Conservation (phyloP, 1,284 basidiomycete genomes). For the Fomes fomentarius region DNA sequence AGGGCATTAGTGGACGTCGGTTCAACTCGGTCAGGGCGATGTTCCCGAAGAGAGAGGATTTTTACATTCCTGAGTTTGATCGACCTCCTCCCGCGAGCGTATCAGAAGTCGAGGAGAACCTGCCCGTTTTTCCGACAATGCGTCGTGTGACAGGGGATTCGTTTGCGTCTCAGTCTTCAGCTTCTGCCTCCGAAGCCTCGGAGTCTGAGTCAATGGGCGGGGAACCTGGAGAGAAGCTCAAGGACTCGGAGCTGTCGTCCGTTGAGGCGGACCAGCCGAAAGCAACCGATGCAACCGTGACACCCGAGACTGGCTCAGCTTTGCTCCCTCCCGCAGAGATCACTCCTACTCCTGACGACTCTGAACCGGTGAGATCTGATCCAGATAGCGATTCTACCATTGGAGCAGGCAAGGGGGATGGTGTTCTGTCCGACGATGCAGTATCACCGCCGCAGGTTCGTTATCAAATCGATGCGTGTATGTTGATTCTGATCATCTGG, state of each 20-base stretch:
- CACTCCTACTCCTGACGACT: neutral
- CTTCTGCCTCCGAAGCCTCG: slow-evolving; percentile 53
- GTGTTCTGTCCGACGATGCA: slow-evolving; percentile 29
- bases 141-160: slow-evolving; percentile 57
- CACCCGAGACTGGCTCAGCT: neutral
- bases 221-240: slow-evolving; percentile 20
- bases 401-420: slow-evolving; percentile 61
- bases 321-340: slow-evolving; percentile 17
- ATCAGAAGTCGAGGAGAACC: slow-evolving; percentile 77
- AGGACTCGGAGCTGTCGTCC: slow-evolving; percentile 2
- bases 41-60: slow-evolving; percentile 64
- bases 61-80: slow-evolving; percentile 52
- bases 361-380: slow-evolving; percentile 42
- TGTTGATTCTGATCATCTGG: neutral
- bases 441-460: slow-evolving; percentile 32
- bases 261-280: slow-evolving; percentile 3
- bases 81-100: slow-evolving; percentile 66
- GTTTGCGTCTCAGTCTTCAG: slow-evolving; percentile 52
- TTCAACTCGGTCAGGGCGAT: slow-evolving; percentile 72
- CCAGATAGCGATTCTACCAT: slow-evolving; percentile 90
- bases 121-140: slow-evolving; percentile 36
- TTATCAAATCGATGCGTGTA: neutral
- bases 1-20: slow-evolving; percentile 43
- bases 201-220: slow-evolving; percentile 44
- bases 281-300: slow-evolving; percentile 3